Evolutionary conservation across 139 green algal species (phyloP), one percentile per base, ranked within the genome.

Genomic region (Cymbomonas tetramitiformis): DNA sequence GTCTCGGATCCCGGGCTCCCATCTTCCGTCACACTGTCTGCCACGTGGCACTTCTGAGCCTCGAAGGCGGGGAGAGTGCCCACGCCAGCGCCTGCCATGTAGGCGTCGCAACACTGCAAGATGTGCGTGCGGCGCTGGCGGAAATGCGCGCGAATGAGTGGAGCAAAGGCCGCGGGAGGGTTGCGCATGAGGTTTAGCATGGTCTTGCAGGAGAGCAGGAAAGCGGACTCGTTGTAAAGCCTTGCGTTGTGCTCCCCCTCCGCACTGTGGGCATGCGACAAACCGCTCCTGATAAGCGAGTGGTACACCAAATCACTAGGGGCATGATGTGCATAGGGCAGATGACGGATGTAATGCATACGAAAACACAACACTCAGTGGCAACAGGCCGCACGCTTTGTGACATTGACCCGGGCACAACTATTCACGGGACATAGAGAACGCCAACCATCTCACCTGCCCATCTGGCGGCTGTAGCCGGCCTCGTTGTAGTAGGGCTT

Each of bases 401-500:
- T n/a, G n/a, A n/a, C n/a, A n/a, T n/a, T n/a, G n/a, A n/a, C n/a
- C n/a, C n/a, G n/a, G n/a, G n/a, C n/a, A n/a, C n/a, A n/a, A n/a
- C n/a, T n/a, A n/a, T n/a, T n/a, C n/a, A n/a, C n/a, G 36, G 36
- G 36, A 12, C 36, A 15, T 12, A 15, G 36, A 12, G 36, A 8
- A 44, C 15, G 12, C 36, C 12, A 15, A 15, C 36, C 6, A 24
- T n/a, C n/a, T n/a, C n/a, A n/a, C 18, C 15, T 57, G 25, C 49
- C 49, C 19, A 19, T 10, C 25, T 54, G 24, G n/a, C 4, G 15
- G 12, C 29, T 40, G 3, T 65, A 73, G n/a, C 68, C 72, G 0
- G 66, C 71, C 24, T 78, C 70, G 46, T 92, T 89, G 75, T 81
- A 93, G 77, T 88, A 94, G 15, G 85, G 85, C 61, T 91, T 68